A percentile compares a stretch with the other conserved stretches of the same genome.
Evolutionary conservation across 2,329 filamentous ascomycete species (phyloP).

Genomic region (Pseudocercospora eumusae): DNA sequence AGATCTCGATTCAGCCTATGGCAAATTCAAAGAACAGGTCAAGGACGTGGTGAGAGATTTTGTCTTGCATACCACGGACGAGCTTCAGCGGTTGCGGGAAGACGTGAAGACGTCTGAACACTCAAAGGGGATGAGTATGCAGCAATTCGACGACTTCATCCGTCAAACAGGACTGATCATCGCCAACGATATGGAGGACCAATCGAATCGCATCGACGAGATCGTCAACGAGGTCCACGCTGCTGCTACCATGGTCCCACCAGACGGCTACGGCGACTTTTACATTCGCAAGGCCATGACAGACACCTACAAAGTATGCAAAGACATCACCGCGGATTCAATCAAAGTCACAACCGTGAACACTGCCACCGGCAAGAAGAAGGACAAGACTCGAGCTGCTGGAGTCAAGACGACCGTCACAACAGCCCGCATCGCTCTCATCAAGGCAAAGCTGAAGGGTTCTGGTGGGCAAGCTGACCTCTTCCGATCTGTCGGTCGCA

Average conservation of each 20-base stretch:
- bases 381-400: background rate
- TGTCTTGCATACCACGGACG: background rate
- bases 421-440: conserved; percentile 1
- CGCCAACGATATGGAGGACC: background rate
- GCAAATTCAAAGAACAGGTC: background rate
- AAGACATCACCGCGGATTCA: background rate
- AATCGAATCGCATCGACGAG: background rate
- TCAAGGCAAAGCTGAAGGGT: conserved; percentile 4
- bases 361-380: background rate
- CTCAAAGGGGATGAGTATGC: conserved; percentile 2
- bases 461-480: background rate
- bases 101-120: background rate
- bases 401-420: background rate
- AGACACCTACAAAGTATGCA: background rate
- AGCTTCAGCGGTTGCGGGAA: background rate
- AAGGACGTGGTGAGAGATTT: conserved; percentile 2
- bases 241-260: background rate
- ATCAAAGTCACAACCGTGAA: background rate
- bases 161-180: background rate
- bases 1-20: background rate
- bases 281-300: conserved; percentile 5
- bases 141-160: background rate
- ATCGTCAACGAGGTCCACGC: background rate
- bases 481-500: background rate
- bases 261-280: background rate